Base-by-base conservation (phyloP, 2,329 filamentous ascomycete genomes). In the Diaporthe nobilis region DNA sequence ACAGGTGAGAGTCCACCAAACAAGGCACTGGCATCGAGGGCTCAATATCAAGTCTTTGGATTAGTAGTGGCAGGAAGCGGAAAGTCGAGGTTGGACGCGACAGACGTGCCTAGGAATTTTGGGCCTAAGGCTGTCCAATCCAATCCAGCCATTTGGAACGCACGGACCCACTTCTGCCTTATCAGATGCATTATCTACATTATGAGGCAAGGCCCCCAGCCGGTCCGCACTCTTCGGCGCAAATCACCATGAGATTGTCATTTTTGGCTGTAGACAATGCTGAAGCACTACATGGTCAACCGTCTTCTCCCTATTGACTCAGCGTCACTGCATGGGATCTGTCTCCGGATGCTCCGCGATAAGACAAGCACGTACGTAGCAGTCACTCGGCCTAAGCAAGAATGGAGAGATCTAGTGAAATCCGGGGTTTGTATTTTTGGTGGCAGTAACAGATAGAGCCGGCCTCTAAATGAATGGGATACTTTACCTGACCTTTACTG, bases 81-180 rank as follows among this genome's bases (percentile, higher is more conserved):
- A 37, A 53, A 53, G 28, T 61, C 25, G 42, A 65, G 34, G 65
- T 44, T 55, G 71, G 58, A 65, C 58, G 71, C 71, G 71, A 65
- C 71, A 20, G 34, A 44, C 49, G 25, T 31, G 71, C 47, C 60
- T 34, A 55, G 71, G 58, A 67, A 73, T 65, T 55, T 44, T 63
- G 71, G 58, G 31, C 47, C 58, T 68, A 13, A 37, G 28, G 31
- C 65, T 53, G 31, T 42, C 39, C 28, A 39, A n/a, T 17, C 55
- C 42, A 17, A 51, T 55, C 58, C 71, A 73, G 55, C 57, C 34
- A 73, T 55, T 47, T 22, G 34, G 25, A 25, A 4, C 28, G 1
- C 2, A 5, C 9, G 2, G 71, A 47, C 49, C 71, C 71, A 73
- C 71, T 25, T 5, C 4, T 70, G 10, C 22, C 65, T 70, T 70